phyloP scores from a whole-genome alignment of 2,329 filamentous ascomycete species.

The Sporothrix brasiliensis region DNA sequence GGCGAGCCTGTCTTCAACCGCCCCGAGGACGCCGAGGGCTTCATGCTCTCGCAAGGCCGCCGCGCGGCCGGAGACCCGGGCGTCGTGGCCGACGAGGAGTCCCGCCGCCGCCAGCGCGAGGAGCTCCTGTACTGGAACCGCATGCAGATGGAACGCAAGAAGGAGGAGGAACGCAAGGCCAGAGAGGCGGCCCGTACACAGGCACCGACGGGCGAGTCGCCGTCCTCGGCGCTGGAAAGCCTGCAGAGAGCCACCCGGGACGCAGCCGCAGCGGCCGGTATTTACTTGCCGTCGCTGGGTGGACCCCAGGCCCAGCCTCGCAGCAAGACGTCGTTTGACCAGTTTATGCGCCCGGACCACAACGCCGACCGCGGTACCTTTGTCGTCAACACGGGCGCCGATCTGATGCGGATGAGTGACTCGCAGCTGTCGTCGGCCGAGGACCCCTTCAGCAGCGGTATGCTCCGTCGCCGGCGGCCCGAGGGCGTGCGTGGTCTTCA shows the following conservation, averaged over 20 bases:
- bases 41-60: slow-evolving; percentile 56
- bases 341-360: slow-evolving; percentile 58
- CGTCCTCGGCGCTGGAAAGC: slow-evolving; percentile 9
- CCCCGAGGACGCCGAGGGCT: slow-evolving; percentile 67
- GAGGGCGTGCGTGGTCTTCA: slow-evolving; percentile 42
- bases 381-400: slow-evolving; percentile 61
- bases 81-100: slow-evolving; percentile 66
- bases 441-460: slow-evolving; percentile 45
- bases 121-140: slow-evolving; percentile 69
- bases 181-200: slow-evolving; percentile 19
- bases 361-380: slow-evolving; percentile 57
- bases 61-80: slow-evolving; percentile 46
- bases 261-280: slow-evolving; percentile 33
- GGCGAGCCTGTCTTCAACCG: slow-evolving; percentile 64
- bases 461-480: slow-evolving; percentile 55
- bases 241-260: slow-evolving; percentile 32
- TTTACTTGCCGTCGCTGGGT: slow-evolving; percentile 21
- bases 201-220: neutral
- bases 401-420: slow-evolving; percentile 41
- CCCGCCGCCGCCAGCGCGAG: slow-evolving; percentile 62
- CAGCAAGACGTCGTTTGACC: slow-evolving; percentile 55
- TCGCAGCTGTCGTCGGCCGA: slow-evolving; percentile 34
- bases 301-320: slow-evolving; percentile 29
- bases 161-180: slow-evolving; percentile 39
- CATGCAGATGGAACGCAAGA: slow-evolving; percentile 53